A percentile compares a stretch with the other conserved stretches of the same genome.
phyloP scores from a whole-genome alignment of 805 yeast species.

The Sugiyamaella mastotermitis region DNA sequence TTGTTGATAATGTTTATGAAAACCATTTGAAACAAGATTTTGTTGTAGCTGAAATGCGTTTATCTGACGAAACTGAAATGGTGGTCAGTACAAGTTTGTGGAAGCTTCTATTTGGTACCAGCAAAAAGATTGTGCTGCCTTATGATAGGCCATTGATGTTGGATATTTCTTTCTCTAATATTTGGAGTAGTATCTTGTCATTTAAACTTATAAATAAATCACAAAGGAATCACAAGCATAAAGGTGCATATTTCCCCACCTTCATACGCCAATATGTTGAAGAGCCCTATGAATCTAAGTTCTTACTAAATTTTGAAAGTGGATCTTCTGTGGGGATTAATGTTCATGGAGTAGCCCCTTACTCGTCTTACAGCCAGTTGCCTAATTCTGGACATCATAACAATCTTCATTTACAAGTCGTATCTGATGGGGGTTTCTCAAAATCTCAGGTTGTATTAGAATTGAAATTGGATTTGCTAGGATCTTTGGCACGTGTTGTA shows the following conservation, averaged over 20 bases:
- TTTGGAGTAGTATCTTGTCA: constrained; percentile 57
- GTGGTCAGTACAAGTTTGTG: too few species aligned
- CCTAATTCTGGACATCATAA: constrained; percentile 9
- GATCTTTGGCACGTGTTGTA: constrained; percentile 58
- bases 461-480: constrained; percentile 45
- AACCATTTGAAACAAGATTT: too few species aligned
- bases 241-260: constrained; percentile 42
- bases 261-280: constrained; percentile 60
- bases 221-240: constrained; percentile 5
- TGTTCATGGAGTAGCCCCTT: constrained; percentile 66
- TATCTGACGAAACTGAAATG: too few species aligned
- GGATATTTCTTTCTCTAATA: constrained; percentile 45
- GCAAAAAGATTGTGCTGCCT: constrained; percentile 33
- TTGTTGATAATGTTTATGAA: constrained; percentile 35
- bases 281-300: constrained; percentile 70
- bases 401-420: constrained; percentile 27
- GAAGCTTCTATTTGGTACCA: not conserved
- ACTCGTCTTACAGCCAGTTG: constrained; percentile 42
- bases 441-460: constrained; percentile 11
- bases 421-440: constrained; percentile 23
- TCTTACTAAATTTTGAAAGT: constrained; percentile 53
- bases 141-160: constrained; percentile 39
- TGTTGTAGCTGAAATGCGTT: too few species aligned
- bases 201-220: constrained; percentile 35
- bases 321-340: constrained; percentile 36